Conservation (phyloP, 208 protist species). For the Trypanosoma congolense region DNA sequence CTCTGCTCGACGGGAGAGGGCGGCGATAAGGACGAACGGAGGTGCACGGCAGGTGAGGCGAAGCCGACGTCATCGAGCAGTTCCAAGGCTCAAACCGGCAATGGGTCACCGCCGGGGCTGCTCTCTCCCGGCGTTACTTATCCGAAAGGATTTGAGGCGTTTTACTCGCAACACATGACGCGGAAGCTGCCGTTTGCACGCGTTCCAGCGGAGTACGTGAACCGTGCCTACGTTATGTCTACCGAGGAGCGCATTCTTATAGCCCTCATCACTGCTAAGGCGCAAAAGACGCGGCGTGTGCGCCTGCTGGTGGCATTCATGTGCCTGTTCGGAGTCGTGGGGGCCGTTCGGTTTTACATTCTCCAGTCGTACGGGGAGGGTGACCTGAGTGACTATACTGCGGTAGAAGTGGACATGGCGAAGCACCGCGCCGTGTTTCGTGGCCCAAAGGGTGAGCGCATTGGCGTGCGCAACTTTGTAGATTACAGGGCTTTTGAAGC, state of each 20-base stretch:
- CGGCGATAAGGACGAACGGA: background rate
- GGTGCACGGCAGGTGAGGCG: background rate
- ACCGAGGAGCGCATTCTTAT: constrained; percentile 54
- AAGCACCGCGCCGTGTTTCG: constrained; percentile 45
- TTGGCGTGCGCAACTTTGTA: constrained; percentile 66
- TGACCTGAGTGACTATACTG: constrained; percentile 44
- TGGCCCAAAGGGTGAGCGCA: constrained; percentile 41
- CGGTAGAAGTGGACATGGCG: constrained; percentile 48
- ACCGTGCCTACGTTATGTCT: constrained; percentile 45
- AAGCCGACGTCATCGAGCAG: too few species aligned
- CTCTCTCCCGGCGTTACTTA: constrained; percentile 19
- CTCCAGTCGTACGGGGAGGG: constrained; percentile 29
- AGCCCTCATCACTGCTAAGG: constrained; percentile 29
- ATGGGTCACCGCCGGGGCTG: too few species aligned
- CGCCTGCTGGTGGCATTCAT: constrained; percentile 27
- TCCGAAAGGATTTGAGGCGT: constrained; percentile 68
- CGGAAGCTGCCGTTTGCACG: constrained; percentile 36
- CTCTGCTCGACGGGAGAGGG: background rate
- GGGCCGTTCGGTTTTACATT: constrained; percentile 33
- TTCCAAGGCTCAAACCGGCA: too few species aligned
- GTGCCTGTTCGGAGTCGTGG: constrained; percentile 26
- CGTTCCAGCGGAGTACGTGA: constrained; percentile 38
- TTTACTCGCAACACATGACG: constrained; percentile 47
- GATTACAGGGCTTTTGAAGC: constrained; percentile 64
- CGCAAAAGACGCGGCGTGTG: constrained; percentile 23